Evolutionary conservation across 176 grass and related monocot genomes (phyloP).

Genomic region (Carex littledalei): DNA sequence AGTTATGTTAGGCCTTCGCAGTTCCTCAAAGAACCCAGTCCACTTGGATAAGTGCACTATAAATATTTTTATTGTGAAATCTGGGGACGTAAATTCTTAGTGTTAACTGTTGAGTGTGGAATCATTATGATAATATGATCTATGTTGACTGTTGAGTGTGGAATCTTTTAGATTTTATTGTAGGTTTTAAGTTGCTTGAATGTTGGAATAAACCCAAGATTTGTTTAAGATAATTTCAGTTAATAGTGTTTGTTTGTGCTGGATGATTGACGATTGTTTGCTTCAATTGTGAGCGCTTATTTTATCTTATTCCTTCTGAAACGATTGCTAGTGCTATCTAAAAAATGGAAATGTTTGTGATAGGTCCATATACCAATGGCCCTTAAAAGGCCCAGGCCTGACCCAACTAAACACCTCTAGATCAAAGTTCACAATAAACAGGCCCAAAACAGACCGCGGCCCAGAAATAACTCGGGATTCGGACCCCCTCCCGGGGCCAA

Average conservation of each 20-base stretch:
- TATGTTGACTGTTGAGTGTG: not conserved
- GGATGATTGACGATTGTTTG: not conserved
- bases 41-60: slow-evolving; percentile 38
- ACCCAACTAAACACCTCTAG: no score
- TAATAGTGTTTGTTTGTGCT: not conserved
- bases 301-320: not conserved
- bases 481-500: no score
- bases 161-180: not conserved
- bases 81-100: not conserved
- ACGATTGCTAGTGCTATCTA: not conserved
- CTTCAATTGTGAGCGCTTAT: not conserved
- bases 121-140: not conserved
- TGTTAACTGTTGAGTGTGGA: not conserved
- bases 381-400: no score
- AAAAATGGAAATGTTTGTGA: not conserved
- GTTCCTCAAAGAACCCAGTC: slow-evolving; percentile 59
- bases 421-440: no score
- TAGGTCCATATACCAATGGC: no score
- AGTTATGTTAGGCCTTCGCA: slow-evolving; percentile 61
- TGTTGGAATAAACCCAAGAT: not conserved
- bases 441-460: no score
- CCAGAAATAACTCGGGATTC: no score
- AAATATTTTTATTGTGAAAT: not conserved
- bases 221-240: not conserved
- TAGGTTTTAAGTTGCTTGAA: not conserved